Evolutionary conservation across 495 filamentous ascomycete species (phyloP).

Genomic region (Penicillium atrosanguineum): DNA sequence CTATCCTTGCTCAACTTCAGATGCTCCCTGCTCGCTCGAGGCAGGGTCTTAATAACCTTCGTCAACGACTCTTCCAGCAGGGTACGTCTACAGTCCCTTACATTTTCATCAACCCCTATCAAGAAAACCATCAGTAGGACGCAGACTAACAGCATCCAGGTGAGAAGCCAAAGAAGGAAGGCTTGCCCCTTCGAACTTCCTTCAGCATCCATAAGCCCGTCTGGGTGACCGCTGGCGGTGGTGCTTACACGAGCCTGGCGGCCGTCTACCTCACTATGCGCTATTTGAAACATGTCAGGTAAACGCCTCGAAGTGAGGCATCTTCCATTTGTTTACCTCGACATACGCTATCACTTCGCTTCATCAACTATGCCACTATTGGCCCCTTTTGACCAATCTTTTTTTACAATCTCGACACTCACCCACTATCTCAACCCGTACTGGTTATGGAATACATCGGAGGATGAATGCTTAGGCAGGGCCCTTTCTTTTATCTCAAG

Average conservation of each 20-base stretch:
- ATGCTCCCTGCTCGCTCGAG: constrained; percentile 26
- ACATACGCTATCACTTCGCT: neutral
- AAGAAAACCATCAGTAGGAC: neutral
- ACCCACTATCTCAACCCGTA: constrained; percentile 1
- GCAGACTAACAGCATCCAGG: constrained; percentile 16
- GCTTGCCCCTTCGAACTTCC: constrained; percentile 36
- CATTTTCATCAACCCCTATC: neutral
- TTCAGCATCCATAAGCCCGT: constrained; percentile 41
- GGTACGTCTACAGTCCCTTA: constrained; percentile 12
- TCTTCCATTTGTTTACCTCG: neutral
- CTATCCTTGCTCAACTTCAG: constrained; percentile 22
- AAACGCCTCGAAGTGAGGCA: neutral
- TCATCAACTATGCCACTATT: constrained; percentile 5
- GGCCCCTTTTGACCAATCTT: neutral
- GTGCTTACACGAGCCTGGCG: constrained; percentile 37
- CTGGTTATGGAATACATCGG: constrained; percentile 11
- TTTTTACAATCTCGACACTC: constrained; percentile 1
- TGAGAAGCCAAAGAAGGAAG: constrained; percentile 31
- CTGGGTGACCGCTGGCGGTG: constrained; percentile 40
- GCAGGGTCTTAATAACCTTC: constrained; percentile 30
- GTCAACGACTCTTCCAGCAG: constrained; percentile 31
- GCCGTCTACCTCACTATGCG: constrained; percentile 41
- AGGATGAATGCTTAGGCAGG: constrained; percentile 10
- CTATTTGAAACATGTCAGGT: constrained; percentile 31
- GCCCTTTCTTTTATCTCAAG: constrained; percentile 20